Conservation (phyloP, 805 yeast species). For the Yueomyces sinensis region DNA sequence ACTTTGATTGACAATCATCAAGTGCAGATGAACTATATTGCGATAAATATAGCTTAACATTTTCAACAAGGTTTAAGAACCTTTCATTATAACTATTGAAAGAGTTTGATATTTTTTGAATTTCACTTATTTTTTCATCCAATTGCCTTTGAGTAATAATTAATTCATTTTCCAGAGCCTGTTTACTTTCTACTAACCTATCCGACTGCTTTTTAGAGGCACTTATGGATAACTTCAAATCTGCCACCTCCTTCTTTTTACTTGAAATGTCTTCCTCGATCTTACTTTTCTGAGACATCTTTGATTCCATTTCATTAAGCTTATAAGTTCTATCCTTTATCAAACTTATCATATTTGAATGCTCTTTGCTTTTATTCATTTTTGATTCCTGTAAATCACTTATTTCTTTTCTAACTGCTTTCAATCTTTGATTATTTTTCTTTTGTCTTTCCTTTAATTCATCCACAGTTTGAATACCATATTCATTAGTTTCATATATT, state of each 20-base stretch:
- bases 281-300: conserved; percentile 5
- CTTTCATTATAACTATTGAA: not conserved
- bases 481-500: conserved; percentile 9
- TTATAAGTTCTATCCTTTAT: conserved; percentile 12
- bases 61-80: not conserved
- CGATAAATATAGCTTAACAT: not conserved
- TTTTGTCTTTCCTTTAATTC: conserved; percentile 16
- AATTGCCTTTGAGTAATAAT: not conserved
- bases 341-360: conserved; percentile 8
- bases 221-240: conserved; percentile 5
- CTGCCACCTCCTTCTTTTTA: conserved; percentile 5
- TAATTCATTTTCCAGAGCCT: conserved; percentile 1
- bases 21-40: not conserved
- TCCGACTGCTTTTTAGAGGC: conserved; percentile 3
- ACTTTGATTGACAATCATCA: conserved; percentile 3
- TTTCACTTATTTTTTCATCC: conserved; percentile 1
- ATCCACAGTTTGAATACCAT: conserved; percentile 15
- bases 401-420: conserved; percentile 14
- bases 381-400: conserved; percentile 13
- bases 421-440: conserved; percentile 9
- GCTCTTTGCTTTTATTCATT: conserved; percentile 13
- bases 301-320: conserved; percentile 15
- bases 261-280: conserved; percentile 6
- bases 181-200: conserved; percentile 2
- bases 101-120: not conserved